Conservation (phyloP, 2,329 filamentous ascomycete genomes). For the Botrytis sinoallii region DNA sequence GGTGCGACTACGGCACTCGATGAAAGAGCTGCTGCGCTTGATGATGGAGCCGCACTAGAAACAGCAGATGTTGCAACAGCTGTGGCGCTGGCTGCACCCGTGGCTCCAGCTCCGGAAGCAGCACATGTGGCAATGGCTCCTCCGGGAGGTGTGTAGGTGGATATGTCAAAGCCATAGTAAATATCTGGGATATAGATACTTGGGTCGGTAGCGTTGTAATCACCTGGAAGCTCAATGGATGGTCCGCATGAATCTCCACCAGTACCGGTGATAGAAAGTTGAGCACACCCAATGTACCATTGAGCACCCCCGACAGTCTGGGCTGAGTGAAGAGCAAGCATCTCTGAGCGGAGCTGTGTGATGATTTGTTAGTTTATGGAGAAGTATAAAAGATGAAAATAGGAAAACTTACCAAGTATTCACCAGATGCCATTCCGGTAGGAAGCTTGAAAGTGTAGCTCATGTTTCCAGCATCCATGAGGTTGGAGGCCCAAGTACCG, state of each 20-base stretch:
- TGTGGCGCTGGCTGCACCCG: not conserved
- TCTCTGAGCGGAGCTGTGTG: constrained; percentile 30
- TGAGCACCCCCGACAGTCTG: constrained; percentile 28
- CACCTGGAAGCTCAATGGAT: constrained; percentile 29
- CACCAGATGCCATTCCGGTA: constrained; percentile 27
- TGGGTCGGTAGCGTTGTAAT: constrained; percentile 27
- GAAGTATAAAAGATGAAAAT: not conserved
- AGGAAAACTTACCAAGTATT: constrained; percentile 25
- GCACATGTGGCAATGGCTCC: constrained; percentile 26
- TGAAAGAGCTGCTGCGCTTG: not conserved
- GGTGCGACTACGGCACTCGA: not conserved
- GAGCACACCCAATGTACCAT: constrained; percentile 33
- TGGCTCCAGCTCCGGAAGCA: not conserved
- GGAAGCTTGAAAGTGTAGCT: constrained; percentile 31
- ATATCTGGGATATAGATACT: constrained; percentile 30
- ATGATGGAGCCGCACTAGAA: not conserved
- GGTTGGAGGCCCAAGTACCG: constrained; percentile 36
- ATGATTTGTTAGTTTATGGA: not conserved
- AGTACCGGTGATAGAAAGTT: constrained; percentile 30
- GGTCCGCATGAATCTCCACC: constrained; percentile 23
- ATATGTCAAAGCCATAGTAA: constrained; percentile 28
- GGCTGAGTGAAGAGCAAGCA: constrained; percentile 31
- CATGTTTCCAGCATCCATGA: constrained; percentile 34
- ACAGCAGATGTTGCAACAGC: not conserved
- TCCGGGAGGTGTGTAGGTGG: constrained; percentile 29